Base-by-base conservation (phyloP, 164 flowering plant species). In the Stephania cephalantha region DNA sequence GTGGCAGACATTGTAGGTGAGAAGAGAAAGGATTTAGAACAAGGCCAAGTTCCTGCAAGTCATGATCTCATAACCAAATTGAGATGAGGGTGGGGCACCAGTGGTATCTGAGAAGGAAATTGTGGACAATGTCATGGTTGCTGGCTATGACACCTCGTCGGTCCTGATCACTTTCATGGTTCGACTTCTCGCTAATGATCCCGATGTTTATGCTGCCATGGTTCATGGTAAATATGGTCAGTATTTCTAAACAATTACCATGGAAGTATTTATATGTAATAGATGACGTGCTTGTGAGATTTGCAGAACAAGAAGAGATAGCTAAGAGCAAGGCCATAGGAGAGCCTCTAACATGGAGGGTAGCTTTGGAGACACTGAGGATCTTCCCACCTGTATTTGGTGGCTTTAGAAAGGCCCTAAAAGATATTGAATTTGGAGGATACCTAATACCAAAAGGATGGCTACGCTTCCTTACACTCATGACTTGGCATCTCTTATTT, bases 361-460 rank as follows among this genome's bases (percentile, higher is more conserved):
- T 85, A 46, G 90, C 89, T 6, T 15, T 71, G 80, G 93, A 91
- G 77, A 82, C 83, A 12, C 58, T 88, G 61, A 84, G 93, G 73
- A 68, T 79, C 64, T 2, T 71, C 48, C 87, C 95, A 29, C 90
- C 93, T 0, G 68, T 85, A 9, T 89, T 87, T 73, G 89, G 89
- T 68, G 84, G 85, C 73, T 88, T 89, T 79, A 84, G 91, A 72
- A 84, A 67, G 58, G 80, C 86, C 9, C 2, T 81, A n/a, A 85
- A 80, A 68, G 91, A 89, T 68, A 76, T 88, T 7, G 85, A 87
- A 10, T 91, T 70, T 67, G 85, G 77, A 12, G 93, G 90, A n/a
- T 87, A 88, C 78, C 55, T 84, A 25, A 91, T 91, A 31, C 95
- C 93, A 18, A 84, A 89, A 81, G 90, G 87, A 30, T 90, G 95